A percentile compares a stretch with the other conserved stretches of the same genome.
phyloP scores from a whole-genome alignment of 345 rosid genomes.

The Isatis tinctoria region DNA sequence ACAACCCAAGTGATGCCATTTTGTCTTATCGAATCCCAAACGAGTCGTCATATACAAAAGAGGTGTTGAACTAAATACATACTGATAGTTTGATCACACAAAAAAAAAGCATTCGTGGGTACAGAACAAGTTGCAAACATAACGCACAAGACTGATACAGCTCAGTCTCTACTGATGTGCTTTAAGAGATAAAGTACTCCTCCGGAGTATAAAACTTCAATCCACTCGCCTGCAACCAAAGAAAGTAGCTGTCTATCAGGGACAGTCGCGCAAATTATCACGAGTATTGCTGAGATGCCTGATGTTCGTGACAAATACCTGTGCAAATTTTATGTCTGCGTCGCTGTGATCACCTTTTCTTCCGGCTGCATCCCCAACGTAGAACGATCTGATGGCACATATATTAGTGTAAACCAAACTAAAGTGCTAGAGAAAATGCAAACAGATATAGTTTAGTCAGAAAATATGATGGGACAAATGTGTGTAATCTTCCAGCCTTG shows the following conservation, averaged over 20 bases:
- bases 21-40: neutral
- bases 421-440: neutral
- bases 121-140: neutral
- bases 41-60: neutral
- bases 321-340: constrained; percentile 81
- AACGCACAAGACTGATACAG: neutral
- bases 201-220: constrained; percentile 71
- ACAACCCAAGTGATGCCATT: neutral
- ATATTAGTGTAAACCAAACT: constrained; percentile 7
- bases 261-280: neutral
- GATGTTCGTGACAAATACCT: constrained; percentile 40
- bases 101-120: neutral
- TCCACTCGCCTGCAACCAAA: constrained; percentile 59
- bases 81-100: neutral
- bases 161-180: neutral
- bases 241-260: neutral
- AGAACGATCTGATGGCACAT: constrained; percentile 60
- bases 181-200: constrained; percentile 53
- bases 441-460: neutral
- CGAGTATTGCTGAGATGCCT: neutral
- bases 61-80: neutral
- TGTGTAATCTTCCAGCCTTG: neutral
- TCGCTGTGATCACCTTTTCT: constrained; percentile 78
- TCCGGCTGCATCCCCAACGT: constrained; percentile 98
- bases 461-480: neutral